Evolutionary conservation across 257 asterid genomes (phyloP), one percentile per base, ranked within the genome.

Genomic region (Ophiorrhiza pumila): DNA sequence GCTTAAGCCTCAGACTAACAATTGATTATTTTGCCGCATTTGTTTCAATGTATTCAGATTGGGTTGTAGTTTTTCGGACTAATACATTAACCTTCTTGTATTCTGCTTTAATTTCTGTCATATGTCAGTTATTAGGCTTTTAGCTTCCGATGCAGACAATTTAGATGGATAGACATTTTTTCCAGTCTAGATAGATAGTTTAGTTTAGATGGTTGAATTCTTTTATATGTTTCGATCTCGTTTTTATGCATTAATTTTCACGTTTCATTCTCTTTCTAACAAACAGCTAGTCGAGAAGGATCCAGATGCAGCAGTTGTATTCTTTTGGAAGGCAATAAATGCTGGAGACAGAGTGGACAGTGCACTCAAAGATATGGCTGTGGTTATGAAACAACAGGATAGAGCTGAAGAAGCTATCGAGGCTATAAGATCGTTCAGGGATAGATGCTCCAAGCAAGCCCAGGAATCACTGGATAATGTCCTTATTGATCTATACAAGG

Each of bases 281-380:
- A 32, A 63, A 46, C 87, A 93, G 98, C 68, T 93, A 74, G 89
- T 93, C 50, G 91, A 89, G 81, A 93, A 87, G 76, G 96, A 93
- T 73, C 84, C 88, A 14, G 96, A 87, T 75, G 79, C 92, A 27
- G 96, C 97, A 49, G 78, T 90, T 17, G 85, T 83, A 50, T 83
- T 84, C 37, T 93, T 93, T 67, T 89, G 97, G 98, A 85, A 84
- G 83, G 97, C 98, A 2, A 87, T 93, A 52, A 90, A 90, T 71
- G 85, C 77, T 0, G 96, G 98, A 53, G 98, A 90, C 78, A 81
- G 95, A 81, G 97, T 90, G 7, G 96, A 90, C 43, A 92, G 98
- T 71, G 98, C 98, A 0, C 91, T 92, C 45, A 92, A 93, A 81
- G 98, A 93, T 80, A 86, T 93, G 98, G 98, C 89, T 45, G 92